Conservation (phyloP, 2,329 filamentous ascomycete genomes). For the Erysiphe pulchra region DNA sequence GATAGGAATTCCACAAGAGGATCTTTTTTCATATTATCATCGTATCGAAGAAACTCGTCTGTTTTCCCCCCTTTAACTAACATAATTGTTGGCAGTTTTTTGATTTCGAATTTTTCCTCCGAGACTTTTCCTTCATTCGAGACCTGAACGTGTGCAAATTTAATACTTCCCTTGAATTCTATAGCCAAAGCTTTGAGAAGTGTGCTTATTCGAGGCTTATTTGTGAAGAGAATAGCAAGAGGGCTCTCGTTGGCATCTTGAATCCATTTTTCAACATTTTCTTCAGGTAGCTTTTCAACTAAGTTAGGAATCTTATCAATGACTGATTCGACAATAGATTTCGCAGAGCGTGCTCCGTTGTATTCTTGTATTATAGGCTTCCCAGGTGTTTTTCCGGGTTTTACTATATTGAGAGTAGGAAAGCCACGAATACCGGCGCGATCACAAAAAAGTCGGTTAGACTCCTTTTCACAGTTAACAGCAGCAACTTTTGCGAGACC, state of each 20-base stretch:
- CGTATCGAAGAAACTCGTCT: constrained; percentile 43
- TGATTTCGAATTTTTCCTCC: constrained; percentile 48
- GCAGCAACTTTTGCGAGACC: constrained; percentile 87
- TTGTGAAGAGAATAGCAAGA: constrained; percentile 78
- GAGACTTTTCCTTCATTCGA: constrained; percentile 45
- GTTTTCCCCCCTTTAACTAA: constrained; percentile 45
- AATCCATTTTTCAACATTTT: constrained; percentile 53
- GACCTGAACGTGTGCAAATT: constrained; percentile 53
- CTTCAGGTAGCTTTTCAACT: constrained; percentile 58
- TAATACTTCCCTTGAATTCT: constrained; percentile 62
- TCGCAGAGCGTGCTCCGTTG: constrained; percentile 58
- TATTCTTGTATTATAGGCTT: constrained; percentile 78
- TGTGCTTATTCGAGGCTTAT: constrained; percentile 71
- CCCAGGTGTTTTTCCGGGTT: constrained; percentile 55
- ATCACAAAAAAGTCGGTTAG: constrained; percentile 71
- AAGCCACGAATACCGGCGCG: constrained; percentile 78
- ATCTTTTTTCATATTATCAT: constrained; percentile 67
- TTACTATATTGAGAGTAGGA: constrained; percentile 83
- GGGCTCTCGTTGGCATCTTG: constrained; percentile 37
- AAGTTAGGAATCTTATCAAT: constrained; percentile 77
- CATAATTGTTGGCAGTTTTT: constrained; percentile 55
- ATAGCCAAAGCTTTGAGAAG: constrained; percentile 66
- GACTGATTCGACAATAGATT: constrained; percentile 66
- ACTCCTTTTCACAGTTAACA: constrained; percentile 80
- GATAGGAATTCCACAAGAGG: constrained; percentile 61